Evolutionary conservation across 768 basidiomycete species (phyloP), one percentile per base, ranked within the genome.

Genomic region (Dioszegia crocea): DNA sequence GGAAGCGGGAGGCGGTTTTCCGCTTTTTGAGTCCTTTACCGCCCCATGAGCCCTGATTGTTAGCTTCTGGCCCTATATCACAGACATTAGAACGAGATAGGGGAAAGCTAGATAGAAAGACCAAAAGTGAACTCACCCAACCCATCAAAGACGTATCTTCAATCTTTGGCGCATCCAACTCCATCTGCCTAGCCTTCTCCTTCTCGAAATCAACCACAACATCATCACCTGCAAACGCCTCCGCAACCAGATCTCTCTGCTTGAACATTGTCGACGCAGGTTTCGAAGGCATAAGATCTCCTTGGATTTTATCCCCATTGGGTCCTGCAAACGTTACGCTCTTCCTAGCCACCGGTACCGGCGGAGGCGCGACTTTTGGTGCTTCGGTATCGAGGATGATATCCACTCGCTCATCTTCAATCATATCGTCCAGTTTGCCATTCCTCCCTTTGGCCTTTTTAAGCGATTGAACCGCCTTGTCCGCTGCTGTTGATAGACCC

Each of bases 221-320:
- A 64, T 98, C 90, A 76, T 99, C 96, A 2, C 91, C 93, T 1
- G 93, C 94, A 79, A 99, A 99, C 0, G 96, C 96, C 55, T 85
- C 85, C 1, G 92, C 89, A 12, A 99, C 92, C 12, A 98, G 81
- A 64, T 98, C 91, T 38, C 89, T 82, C 76, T 98, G 94, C 74
- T 88, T 82, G 78, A 97, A 91, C 52, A 82, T 83, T 0, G 33
- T 33, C 33, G 8, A 6, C 33, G 84, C 73, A 23, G 84, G 56
- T 73, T 79, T 39, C 30, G 61, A 54, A 21, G 67, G 64, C 62
- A 72, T 61, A 21, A 71, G 64, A 76, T 78, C 59, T 26, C 23
- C 52, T 5, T 71, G 69, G n/a, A 73, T 70, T 6, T 68, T 88
- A 30, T 83, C 85, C 62, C 55, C 30, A 30, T 64, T 62, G 8